Percentiles rank a stretch among this genome's conserved stretches.
Conservation (phyloP, 2,329 filamentous ascomycete species). For the Sarocladiaceae sp. region DNA sequence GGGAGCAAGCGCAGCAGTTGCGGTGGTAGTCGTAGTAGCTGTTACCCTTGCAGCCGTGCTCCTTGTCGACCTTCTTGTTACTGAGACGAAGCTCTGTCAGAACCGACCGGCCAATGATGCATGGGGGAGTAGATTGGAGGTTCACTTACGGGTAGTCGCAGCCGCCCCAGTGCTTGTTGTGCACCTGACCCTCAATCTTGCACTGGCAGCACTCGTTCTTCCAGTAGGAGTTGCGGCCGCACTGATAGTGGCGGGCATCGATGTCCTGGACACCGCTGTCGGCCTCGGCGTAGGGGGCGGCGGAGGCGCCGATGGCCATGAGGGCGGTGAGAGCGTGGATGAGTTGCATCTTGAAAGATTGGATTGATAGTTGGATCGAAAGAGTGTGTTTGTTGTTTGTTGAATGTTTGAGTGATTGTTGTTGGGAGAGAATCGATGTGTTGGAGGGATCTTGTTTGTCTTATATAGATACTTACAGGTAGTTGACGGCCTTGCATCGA, state of each 20-base stretch:
- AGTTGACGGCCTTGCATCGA: too few relatives aligned
- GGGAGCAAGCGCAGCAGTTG: conserved; percentile 1
- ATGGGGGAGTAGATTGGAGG: not conserved
- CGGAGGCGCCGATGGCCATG: not conserved
- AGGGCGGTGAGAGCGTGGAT: not conserved
- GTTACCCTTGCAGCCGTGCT: not conserved
- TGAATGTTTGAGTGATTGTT: too few relatives aligned
- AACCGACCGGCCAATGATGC: not conserved
- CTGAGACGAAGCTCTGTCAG: not conserved
- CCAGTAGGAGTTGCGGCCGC: not conserved
- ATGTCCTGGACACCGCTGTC: not conserved
- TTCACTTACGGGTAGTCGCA: not conserved
- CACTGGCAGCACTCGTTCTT: not conserved
- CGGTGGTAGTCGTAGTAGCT: conserved; percentile 6
- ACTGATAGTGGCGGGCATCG: not conserved
- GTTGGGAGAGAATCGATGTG: too few relatives aligned
- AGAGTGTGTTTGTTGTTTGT: too few relatives aligned
- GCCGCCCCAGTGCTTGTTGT: not conserved
- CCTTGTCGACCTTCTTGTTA: not conserved
- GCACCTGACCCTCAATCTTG: not conserved
- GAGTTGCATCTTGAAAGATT: not conserved
- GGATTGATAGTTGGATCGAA: too few relatives aligned
- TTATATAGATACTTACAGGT: too few relatives aligned
- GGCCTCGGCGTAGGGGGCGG: not conserved
- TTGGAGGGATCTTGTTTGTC: too few relatives aligned